Base-by-base conservation (phyloP, 2,329 filamentous ascomycete species). In the Cladophialophora exuberans region DNA sequence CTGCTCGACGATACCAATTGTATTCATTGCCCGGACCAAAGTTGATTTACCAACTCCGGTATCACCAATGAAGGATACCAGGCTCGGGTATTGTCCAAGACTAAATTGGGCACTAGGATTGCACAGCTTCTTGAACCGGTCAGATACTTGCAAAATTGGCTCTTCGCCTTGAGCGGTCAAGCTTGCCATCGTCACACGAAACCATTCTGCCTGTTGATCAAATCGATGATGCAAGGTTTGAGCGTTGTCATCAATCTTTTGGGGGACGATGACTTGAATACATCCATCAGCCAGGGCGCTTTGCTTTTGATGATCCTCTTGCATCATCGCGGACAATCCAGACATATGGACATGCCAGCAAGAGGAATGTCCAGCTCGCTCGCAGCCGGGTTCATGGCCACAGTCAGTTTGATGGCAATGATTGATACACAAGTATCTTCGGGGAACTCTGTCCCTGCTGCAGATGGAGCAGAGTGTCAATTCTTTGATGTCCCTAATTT, bases 111-210 rank as follows among this genome's bases (percentile, higher is more conserved):
- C 42, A 28, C 26, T 17, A 6, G 42, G 42, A 17, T 45, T 45
- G 42, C 42, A 45, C 9, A 45, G 26, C n/a, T 45, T 45, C 23
- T 45, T 45, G 42, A 45, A 45, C 2, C 42, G 42, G 42, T 45
- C 42, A 31, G 42, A 31, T 3, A 45, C 42, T 18, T 45, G 42
- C 15, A 45, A 28, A 20, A 33, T 45, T 11, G 42, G 42, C 18
- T 45, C 26, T 30, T 45, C 42, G 4, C 42, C 42, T 31, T 45
- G 42, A 7, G 42, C 42, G 3, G 42, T 45, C 9, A 30, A 18
- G 17, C 26, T 45, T 7, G 42, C 26, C 42, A 45, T 45, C 11
- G 42, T 45, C 26, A 45, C 42, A 6, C 42, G 42, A 33, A 45
- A 45, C 42, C 42, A 45, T 28, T 45, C 42, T 33, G 42, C 42